Percentiles rank a stretch among this genome's conserved stretches.
These are phyloP conservation scores for Coemansia sp. DNA, from an alignment of 371 early-diverging fungal species.

Conservation along the genomic window DNA sequence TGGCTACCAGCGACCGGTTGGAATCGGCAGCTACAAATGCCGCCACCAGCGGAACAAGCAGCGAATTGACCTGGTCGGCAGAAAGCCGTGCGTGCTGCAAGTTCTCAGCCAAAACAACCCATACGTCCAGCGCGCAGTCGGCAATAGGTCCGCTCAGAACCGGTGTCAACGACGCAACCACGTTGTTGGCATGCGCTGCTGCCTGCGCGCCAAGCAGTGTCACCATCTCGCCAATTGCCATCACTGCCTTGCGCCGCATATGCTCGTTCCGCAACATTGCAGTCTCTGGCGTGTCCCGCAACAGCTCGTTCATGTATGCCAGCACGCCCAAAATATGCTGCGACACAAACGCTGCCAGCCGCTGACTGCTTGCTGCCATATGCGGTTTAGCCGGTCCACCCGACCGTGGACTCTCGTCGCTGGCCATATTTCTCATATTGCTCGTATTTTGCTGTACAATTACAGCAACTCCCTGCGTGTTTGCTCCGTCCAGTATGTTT, in stretches of 20 bases:
- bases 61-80: constrained; percentile 43
- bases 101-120: constrained; percentile 35
- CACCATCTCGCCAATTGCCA: constrained; percentile 41
- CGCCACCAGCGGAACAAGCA: constrained; percentile 36
- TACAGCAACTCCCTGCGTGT: constrained; percentile 24
- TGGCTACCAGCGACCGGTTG: constrained; percentile 14
- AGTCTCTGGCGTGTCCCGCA: constrained; percentile 28
- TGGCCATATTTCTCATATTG: constrained; percentile 22
- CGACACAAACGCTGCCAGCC: constrained; percentile 47
- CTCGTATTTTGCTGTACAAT: constrained; percentile 37
- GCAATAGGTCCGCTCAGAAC: constrained; percentile 26
- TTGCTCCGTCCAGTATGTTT: constrained; percentile 19
- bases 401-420: constrained; percentile 21
- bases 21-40: constrained; percentile 14
- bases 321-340: constrained; percentile 55
- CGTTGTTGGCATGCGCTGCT: constrained; percentile 30
- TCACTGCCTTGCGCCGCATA: constrained; percentile 18
- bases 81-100: constrained; percentile 17
- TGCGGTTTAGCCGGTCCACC: constrained; percentile 1
- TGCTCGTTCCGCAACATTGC: neutral
- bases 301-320: constrained; percentile 54
- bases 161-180: constrained; percentile 44
- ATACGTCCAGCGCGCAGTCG: constrained; percentile 20
- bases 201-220: constrained; percentile 23
- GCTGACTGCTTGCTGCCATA: neutral